Evolutionary conservation across 139 green algal genomes (phyloP).

Genomic region (Haematococcus lacustris): DNA sequence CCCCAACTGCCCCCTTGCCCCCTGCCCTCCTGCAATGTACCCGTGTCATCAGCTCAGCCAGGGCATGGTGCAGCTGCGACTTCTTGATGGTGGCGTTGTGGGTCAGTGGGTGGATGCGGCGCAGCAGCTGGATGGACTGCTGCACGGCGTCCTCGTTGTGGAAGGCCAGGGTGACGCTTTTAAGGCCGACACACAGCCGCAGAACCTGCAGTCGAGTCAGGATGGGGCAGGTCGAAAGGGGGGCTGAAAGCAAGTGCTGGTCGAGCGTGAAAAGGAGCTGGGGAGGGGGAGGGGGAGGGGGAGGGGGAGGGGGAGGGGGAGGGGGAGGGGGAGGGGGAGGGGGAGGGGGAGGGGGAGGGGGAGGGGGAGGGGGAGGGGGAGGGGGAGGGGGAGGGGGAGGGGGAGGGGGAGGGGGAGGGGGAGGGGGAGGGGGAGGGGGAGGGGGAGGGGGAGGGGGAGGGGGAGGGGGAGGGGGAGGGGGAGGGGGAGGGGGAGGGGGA

Average conservation of each 20-base stretch:
- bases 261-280: background rate
- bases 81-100: background rate
- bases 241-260: background rate
- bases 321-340: no score
- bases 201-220: background rate
- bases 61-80: conserved; percentile 1
- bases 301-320: no score
- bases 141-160: background rate
- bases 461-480: no score
- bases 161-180: background rate
- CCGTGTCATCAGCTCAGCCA: background rate
- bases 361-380: no score
- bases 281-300: no score
- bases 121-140: background rate
- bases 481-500: no score
- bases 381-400: no score
- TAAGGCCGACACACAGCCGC: background rate
- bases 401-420: no score
- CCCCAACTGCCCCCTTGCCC: no score
- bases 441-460: no score
- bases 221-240: background rate
- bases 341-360: no score
- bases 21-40: background rate
- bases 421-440: no score
- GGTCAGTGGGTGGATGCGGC: background rate